phyloP scores from a whole-genome alignment of 1,284 basidiomycete genomes.

The Cutaneotrichosporon mucoides region DNA sequence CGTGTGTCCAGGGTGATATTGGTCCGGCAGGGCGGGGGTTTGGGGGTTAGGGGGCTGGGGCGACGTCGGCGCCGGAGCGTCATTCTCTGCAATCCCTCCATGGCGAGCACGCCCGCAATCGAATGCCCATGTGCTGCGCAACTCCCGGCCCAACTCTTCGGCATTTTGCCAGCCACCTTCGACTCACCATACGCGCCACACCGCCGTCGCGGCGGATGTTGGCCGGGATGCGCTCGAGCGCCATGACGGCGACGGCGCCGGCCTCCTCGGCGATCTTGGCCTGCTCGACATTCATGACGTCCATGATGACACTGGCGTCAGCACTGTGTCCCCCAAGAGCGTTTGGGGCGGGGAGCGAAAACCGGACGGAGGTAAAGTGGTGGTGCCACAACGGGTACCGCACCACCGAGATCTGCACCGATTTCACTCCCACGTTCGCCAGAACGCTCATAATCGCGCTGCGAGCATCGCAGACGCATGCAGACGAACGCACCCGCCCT shows the following conservation, averaged over 20 bases:
- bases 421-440: no score
- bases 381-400: no score
- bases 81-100: neutral
- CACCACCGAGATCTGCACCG: no score
- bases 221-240: slow-evolving; percentile 89
- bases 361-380: no score
- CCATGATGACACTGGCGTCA: slow-evolving; percentile 82
- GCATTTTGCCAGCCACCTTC: neutral
- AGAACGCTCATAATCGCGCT: neutral
- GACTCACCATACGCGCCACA: slow-evolving; percentile 82
- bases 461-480: neutral
- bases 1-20: neutral
- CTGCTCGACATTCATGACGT: slow-evolving; percentile 58
- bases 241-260: slow-evolving; percentile 97
- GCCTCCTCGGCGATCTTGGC: slow-evolving; percentile 97
- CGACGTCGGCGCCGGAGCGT: neutral
- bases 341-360: no score
- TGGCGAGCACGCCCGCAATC: no score
- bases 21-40: no score
- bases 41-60: neutral
- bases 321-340: neutral
- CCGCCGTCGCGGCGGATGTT: slow-evolving; percentile 88
- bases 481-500: slow-evolving; percentile 53
- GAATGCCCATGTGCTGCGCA: no score
- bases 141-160: neutral